Base-by-base conservation (phyloP, 768 basidiomycete genomes). In the Kwoniella sp. region DNA sequence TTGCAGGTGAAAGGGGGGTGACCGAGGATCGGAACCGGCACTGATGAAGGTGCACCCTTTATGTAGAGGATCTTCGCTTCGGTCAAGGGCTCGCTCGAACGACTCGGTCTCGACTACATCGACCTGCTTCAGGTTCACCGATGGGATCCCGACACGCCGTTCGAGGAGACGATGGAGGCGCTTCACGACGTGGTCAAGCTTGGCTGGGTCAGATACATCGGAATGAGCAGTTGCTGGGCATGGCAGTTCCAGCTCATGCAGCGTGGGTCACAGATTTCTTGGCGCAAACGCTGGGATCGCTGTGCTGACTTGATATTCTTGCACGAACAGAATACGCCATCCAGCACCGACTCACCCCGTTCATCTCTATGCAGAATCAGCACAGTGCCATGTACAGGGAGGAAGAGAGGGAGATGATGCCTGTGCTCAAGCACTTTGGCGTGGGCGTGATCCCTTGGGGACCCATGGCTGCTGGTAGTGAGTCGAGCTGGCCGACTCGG, bases 51-150 rank as follows among this genome's bases (percentile, higher is more conserved):
- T n/a, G n/a, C n/a, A n/a, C 31, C 37, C 19, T 10, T n/a, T 22
- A 9, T 34, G 5, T 28, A 87, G 76, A 58, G 80, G 57, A 87
- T 88, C 34, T 88, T 88, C 62, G 84, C 84, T 23, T 76, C 81
- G 0, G 75, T 80, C 56, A 71, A 79, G 51, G 67, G 59, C 7
- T 76, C 83, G 32, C 73, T 88, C 56, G 73, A 83, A 63, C 79
- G 86, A 8, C 78, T 88, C 3, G 83, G 85, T 39, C 72, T 86
- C n/a, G 87, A 88, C 44, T 86, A 87, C 59, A 77, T 88, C 62
- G 87, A 88, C 59, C 71, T 88, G 2, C 74, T 87, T 6, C 86
- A 88, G 76, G 85, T 45, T 78, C 62, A 57, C 77, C 77, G 82
- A 15, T 83, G 83, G 57, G 83, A 83, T 60, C 45, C 73, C 15